phyloP scores from a whole-genome alignment of 768 basidiomycete species.

The Amyloporia xantha region DNA sequence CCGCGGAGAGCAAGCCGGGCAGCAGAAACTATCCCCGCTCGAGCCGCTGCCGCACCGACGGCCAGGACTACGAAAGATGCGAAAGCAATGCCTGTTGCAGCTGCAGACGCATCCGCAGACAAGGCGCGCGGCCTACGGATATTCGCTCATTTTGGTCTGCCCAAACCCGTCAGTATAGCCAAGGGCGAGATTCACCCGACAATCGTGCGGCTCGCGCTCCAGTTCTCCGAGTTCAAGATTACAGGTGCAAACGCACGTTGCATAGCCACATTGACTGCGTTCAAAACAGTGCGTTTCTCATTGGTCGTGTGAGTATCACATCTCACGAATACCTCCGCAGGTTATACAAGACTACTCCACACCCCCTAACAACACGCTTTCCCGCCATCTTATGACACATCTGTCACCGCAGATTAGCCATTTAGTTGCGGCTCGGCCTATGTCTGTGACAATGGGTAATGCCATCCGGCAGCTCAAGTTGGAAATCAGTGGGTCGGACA shows the following conservation, averaged over 20 bases:
- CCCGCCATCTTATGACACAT: slow-evolving; percentile 87
- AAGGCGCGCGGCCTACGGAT: slow-evolving; percentile 66
- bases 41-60: slow-evolving; percentile 5
- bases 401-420: slow-evolving; percentile 91
- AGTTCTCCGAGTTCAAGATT: slow-evolving; percentile 89
- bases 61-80: neutral
- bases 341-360: slow-evolving; percentile 89
- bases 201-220: slow-evolving; percentile 78
- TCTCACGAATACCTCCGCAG: slow-evolving; percentile 32
- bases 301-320: neutral
- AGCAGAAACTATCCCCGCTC: slow-evolving; percentile 13
- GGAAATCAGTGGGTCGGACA: slow-evolving; percentile 88
- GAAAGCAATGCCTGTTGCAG: slow-evolving; percentile 12
- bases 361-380: slow-evolving; percentile 79
- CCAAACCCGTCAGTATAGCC: slow-evolving; percentile 44
- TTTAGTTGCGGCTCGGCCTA: slow-evolving; percentile 79
- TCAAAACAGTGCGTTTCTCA: slow-evolving; percentile 68
- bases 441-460: slow-evolving; percentile 93
- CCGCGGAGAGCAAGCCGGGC: slow-evolving; percentile 15
- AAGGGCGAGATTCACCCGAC: slow-evolving; percentile 91
- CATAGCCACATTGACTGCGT: slow-evolving; percentile 84
- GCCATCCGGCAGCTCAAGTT: slow-evolving; percentile 92
- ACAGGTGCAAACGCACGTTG: slow-evolving; percentile 94
- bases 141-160: slow-evolving; percentile 81
- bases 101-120: slow-evolving; percentile 28